Percentiles rank a stretch among this genome's conserved stretches.
Evolutionary conservation across 768 basidiomycete genomes (phyloP).

Genomic region (Mycena leptocephala): DNA sequence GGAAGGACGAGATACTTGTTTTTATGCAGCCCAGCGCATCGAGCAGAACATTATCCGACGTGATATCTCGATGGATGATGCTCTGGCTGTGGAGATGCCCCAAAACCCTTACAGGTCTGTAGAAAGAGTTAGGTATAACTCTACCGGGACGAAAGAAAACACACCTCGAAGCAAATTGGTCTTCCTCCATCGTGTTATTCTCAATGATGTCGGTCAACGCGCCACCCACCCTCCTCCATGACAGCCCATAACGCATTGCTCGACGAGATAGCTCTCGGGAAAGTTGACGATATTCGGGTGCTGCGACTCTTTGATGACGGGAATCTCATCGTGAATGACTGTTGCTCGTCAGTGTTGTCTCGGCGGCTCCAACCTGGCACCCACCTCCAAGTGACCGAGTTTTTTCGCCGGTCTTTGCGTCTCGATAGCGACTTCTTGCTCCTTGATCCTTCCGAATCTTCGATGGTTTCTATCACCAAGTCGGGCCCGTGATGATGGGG

Average conservation of each 20-base stretch:
- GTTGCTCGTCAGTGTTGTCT: too few species aligned
- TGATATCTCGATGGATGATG: conserved; percentile 98
- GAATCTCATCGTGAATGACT: too few species aligned
- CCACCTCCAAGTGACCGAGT: too few species aligned
- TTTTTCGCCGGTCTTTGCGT: too few species aligned
- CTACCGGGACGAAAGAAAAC: conserved; percentile 40
- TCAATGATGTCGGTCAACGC: conserved; percentile 98
- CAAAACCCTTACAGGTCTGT: conserved; percentile 97
- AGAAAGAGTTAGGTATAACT: neutral
- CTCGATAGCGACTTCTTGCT: too few species aligned
- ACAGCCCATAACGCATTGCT: conserved; percentile 95
- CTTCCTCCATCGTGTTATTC: conserved; percentile 95
- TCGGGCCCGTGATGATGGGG: too few species aligned
- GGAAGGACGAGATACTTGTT: conserved; percentile 82
- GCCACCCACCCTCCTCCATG: conserved; percentile 98
- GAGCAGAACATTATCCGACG: conserved; percentile 95
- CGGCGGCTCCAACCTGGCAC: too few species aligned
- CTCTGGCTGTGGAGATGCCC: conserved; percentile 93
- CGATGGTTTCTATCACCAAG: too few species aligned
- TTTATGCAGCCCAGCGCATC: conserved; percentile 95
- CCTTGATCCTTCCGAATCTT: too few species aligned
- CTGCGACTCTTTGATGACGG: conserved; percentile 99
- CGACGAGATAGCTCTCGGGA: conserved; percentile 89
- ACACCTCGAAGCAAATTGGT: conserved; percentile 93
- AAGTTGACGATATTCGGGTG: conserved; percentile 99